A percentile compares a stretch with the other conserved stretches of the same genome.
These are phyloP conservation scores for Pleurostoma richardsiae DNA, from an alignment of 2,329 filamentous ascomycete species.

Conservation along the genomic window DNA sequence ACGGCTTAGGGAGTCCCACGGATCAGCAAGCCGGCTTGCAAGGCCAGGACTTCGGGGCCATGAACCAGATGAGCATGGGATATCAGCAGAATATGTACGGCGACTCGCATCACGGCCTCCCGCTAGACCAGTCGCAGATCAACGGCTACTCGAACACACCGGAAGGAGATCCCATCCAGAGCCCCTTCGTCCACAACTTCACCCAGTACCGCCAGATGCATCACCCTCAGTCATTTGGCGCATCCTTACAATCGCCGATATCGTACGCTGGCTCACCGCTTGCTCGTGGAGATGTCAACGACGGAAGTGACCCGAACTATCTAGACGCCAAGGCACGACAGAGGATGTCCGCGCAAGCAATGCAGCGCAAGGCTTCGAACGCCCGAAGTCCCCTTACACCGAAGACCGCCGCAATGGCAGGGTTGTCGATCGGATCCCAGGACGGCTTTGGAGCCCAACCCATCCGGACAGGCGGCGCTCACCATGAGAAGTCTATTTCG, in stretches of 20 bases:
- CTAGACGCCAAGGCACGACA: constrained; percentile 53
- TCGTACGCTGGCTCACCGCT: constrained; percentile 47
- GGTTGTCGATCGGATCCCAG: constrained; percentile 60
- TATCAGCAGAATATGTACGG: constrained; percentile 50
- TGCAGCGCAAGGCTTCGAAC: constrained; percentile 70
- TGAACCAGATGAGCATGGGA: constrained; percentile 53
- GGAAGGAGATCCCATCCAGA: constrained; percentile 87
- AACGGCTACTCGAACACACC: constrained; percentile 87
- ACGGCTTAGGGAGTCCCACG: constrained; percentile 58
- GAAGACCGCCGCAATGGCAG: constrained; percentile 73
- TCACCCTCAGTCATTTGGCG: constrained; percentile 50
- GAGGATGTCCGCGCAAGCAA: constrained; percentile 50
- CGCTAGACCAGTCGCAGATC: constrained; percentile 64
- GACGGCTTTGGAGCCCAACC: constrained; percentile 75
- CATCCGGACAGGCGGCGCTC: constrained; percentile 62
- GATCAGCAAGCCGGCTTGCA: constrained; percentile 47
- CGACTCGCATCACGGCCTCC: constrained; percentile 50
- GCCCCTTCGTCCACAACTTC: constrained; percentile 78
- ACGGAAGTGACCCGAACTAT: constrained; percentile 48
- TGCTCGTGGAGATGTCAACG: constrained; percentile 41
- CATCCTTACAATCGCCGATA: constrained; percentile 47
- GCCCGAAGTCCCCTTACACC: constrained; percentile 78
- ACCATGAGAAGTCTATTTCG: constrained; percentile 79
- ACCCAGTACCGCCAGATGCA: constrained; percentile 69
- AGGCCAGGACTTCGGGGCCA: constrained; percentile 50